Base-by-base conservation (phyloP, 2,329 filamentous ascomycete genomes). In the Xylariomycetidae sp. region DNA sequence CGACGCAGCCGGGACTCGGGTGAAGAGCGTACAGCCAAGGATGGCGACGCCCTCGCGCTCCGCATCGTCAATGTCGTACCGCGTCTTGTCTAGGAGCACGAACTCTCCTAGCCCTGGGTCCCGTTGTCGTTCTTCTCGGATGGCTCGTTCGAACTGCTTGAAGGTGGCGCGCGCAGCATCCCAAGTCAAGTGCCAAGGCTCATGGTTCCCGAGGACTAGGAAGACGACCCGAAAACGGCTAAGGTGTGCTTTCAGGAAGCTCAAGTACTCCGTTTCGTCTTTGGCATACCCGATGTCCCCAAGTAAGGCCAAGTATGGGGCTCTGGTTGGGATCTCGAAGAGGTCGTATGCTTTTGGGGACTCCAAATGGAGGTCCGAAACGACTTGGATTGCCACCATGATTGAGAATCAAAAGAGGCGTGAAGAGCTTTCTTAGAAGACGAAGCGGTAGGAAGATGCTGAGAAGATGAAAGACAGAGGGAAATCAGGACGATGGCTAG, bases 341-440 rank as follows among this genome's bases (percentile, higher is more conserved):
- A 56, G 15, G 19, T 72, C 65, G 48, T 78, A 79, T 13, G 57
- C 54, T 26, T 60, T 57, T 0, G 65, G 62, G 7, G 49, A 46
- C 46, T 79, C 72, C 6, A 79, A 59, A 39, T 79, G 74, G 4
- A 79, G 58, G 50, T 79, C 74, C 0, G 73, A 76, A n/a, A 77
- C 36, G 29, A 78, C 64, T 42, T 76, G 62, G 14, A 65, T 34
- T 8, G 46, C 34, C 2, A 60, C 37, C 26, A 29, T 29, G n/a
- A n/a, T n/a, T n/a, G n/a, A n/a, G n/a, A n/a, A n/a, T n/a, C n/a
- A n/a, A n/a, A n/a, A n/a, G n/a, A n/a, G n/a, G n/a, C n/a, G n/a
- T n/a, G n/a, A n/a, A n/a, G n/a, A n/a, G n/a, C n/a, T n/a, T n/a
- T n/a, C n/a, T n/a, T n/a, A n/a, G n/a, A n/a, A n/a, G n/a, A n/a